Evolutionary conservation across 306 rosid species (phyloP), one percentile per base, ranked within the genome.

Genomic region (Crotalaria pallida): DNA sequence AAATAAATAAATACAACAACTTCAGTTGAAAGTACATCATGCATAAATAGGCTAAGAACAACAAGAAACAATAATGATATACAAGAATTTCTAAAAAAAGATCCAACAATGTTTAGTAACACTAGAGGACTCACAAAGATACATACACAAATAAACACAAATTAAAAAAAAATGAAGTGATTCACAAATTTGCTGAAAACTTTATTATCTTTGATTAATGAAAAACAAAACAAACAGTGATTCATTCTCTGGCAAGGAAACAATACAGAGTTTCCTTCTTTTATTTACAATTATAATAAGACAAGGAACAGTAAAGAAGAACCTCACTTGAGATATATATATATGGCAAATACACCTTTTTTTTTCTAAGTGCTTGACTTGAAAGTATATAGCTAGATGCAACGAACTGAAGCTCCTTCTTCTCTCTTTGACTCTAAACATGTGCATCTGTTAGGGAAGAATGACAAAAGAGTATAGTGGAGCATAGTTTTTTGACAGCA

Each of bases 401-500:
- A 22, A 49, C 65, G 59, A 65, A 67, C 62, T 60, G 64, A 38
- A 50, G 60, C 11, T 16, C 22, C 56, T 64, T 3, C 48, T 15
- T 41, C 63, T 44, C 27, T 23, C 43, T 45, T n/a, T 6, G 29
- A 34, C 67, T 67, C 19, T 58, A 3, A 66, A 77, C 23, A 43
- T 1, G 58, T 27, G 8, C 5, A 13, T 52, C 10, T 57, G 47
- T 21, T 8, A 33, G 22, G 38, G 79, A 50, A 62, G 66, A 33
- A 64, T 40, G 59, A 52, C n/a, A 36, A 49, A 27, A 13, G 24
- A 48, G 53, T 53, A 52, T 48, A 41, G 62, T 61, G 79, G 59
- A 67, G 77, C 72, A 83, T 58, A 23, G 80, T 27, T 53, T 70
- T 70, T 77, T 43, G 69, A 67, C 34, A 80, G 74, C 22, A 51